These are phyloP conservation scores for Trichosporon sp. DNA, from an alignment of 1,284 basidiomycete species.

Conservation along the genomic window DNA sequence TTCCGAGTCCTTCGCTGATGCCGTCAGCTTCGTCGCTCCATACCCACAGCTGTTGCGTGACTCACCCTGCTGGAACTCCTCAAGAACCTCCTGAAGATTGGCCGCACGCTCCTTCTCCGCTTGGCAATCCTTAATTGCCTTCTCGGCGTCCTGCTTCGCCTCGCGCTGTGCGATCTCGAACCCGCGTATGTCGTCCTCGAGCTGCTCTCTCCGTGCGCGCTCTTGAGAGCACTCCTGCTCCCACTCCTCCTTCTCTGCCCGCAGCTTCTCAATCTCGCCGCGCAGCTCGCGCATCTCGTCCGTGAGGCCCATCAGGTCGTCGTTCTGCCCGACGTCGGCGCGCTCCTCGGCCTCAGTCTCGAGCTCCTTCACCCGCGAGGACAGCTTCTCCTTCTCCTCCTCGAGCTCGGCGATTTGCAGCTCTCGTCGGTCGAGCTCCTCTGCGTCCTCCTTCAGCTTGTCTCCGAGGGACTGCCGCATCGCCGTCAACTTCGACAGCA, in stretches of 20 bases:
- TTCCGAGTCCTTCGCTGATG: slow-evolving; percentile 55
- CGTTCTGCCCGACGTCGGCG: slow-evolving; percentile 28
- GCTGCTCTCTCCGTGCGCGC: slow-evolving; percentile 65
- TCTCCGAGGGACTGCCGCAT: slow-evolving; percentile 93
- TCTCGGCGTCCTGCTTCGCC: slow-evolving; percentile 58
- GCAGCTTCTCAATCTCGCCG: slow-evolving; percentile 74
- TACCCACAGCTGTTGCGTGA: not conserved
- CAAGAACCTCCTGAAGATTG: slow-evolving; percentile 86
- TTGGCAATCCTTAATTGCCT: slow-evolving; percentile 58
- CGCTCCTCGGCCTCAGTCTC: slow-evolving; percentile 66
- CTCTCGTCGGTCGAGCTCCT: slow-evolving; percentile 89
- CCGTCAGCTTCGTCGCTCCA: not conserved
- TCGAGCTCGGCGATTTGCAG: slow-evolving; percentile 70
- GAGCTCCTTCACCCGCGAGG: slow-evolving; percentile 68
- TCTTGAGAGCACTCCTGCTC: slow-evolving; percentile 72
- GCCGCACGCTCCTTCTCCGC: slow-evolving; percentile 68
- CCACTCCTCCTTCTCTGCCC: slow-evolving; percentile 83
- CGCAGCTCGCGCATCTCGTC: slow-evolving; percentile 73
- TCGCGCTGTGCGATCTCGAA: slow-evolving; percentile 65
- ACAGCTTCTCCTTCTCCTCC: slow-evolving; percentile 69
- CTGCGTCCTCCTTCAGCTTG: slow-evolving; percentile 92
- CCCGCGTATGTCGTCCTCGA: slow-evolving; percentile 56
- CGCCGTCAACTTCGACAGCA: slow-evolving; percentile 81
- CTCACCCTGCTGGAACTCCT: slow-evolving; percentile 89
- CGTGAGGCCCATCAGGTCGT: slow-evolving; percentile 71